Percentiles rank a stretch among this genome's conserved stretches.
These are phyloP conservation scores for Colletotrichum salicis DNA, from an alignment of 2,329 filamentous ascomycete species.

Conservation along the genomic window DNA sequence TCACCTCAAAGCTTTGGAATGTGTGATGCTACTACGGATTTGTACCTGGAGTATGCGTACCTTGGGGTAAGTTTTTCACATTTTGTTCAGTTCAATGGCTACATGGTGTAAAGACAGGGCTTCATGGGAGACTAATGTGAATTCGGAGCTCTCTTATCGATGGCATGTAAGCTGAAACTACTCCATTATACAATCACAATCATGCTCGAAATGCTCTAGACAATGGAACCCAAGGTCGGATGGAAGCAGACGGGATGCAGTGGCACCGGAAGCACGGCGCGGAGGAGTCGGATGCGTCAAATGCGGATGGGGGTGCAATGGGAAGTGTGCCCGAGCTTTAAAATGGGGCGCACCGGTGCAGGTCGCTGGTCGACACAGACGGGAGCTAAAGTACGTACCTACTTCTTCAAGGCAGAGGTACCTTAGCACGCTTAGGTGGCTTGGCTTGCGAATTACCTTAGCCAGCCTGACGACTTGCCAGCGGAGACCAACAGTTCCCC, in stretches of 20 bases:
- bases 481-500: conserved; percentile 17
- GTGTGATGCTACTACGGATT: not conserved
- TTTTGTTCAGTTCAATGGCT: not conserved
- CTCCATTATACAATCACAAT: not conserved
- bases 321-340: conserved; percentile 3
- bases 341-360: conserved; percentile 14
- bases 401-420: not conserved
- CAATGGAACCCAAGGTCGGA: not conserved
- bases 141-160: not conserved
- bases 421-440: not conserved
- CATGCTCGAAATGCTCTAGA: not conserved
- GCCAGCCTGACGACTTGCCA: conserved; percentile 22
- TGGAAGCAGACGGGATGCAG: not conserved
- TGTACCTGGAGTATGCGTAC: too few species aligned
- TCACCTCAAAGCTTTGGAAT: not conserved
- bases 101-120: not conserved
- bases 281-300: conserved; percentile 12
- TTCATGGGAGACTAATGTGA: not conserved
- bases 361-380: conserved; percentile 4
- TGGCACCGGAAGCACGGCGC: not conserved
- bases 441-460: conserved; percentile 22
- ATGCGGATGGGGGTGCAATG: not conserved
- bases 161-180: not conserved
- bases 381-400: conserved; percentile 13
- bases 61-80: too few species aligned